phyloP scores from a whole-genome alignment of 441 rosid species.

The Adansonia rubrostipa region DNA sequence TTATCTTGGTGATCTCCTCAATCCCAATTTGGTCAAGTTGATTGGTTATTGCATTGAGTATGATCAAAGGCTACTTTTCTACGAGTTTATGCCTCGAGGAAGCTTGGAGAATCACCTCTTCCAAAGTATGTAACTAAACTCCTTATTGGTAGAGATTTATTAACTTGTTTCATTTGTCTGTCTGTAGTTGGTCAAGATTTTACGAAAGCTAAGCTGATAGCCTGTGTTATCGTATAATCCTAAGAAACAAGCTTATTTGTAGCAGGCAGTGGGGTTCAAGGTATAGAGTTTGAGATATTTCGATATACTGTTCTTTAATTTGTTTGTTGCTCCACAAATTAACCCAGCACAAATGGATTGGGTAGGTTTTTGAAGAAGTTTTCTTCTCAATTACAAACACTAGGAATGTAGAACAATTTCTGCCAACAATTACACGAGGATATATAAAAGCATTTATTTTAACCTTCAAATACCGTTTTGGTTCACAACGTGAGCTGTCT shows the following conservation, averaged over 20 bases:
- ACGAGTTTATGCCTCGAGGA: conserved; percentile 45
- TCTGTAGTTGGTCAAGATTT: background rate
- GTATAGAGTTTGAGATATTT: background rate
- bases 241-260: background rate
- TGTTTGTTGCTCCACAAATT: background rate
- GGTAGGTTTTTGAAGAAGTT: background rate
- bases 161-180: background rate
- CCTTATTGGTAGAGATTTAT: background rate
- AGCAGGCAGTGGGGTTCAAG: background rate
- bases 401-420: background rate
- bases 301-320: background rate
- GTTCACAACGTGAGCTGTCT: background rate
- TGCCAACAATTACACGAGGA: background rate
- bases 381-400: background rate
- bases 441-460: background rate
- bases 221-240: background rate
- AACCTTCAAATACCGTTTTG: background rate
- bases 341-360: background rate
- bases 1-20: conserved; percentile 37
- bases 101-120: conserved; percentile 46
- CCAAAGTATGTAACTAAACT: conserved; percentile 30
- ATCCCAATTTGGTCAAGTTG: conserved; percentile 39
- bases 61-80: conserved; percentile 39
- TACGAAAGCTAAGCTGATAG: background rate
- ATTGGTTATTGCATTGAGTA: conserved; percentile 41